Evolutionary conservation across 2,329 filamentous ascomycete species (phyloP), one percentile per base, ranked within the genome.

Genomic region (Colletotrichum siamense): DNA sequence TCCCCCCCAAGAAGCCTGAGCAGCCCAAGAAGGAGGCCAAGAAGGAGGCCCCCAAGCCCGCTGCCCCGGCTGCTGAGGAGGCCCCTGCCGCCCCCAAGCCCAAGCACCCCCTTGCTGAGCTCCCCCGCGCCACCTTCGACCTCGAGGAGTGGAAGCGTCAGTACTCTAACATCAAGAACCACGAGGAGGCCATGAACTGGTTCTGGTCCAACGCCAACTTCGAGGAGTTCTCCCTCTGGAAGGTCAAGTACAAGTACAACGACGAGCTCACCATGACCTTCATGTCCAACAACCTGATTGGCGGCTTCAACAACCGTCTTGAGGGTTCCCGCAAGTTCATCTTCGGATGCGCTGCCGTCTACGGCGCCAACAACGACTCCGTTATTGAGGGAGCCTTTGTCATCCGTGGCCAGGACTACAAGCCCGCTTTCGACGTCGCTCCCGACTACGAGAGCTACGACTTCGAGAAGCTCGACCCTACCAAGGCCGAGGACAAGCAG

Each of bases 261-360:
- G 93, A 98, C 78, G 97, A 99, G 93, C 92, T 99, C 81, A 98
- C 95, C 84, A 90, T 97, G 88, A 95, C 94, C 84, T 99, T 99
- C 95, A 99, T 99, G 97, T 96, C 95, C 82, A 95, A 94, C 92
- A 99, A 99, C 93, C 90, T 99, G 87, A 96, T 99, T 86, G 96
- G 95, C 88, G 97, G 97, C 86, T 98, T 99, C 93, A 98, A 98
- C 90, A 92, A 93, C 87, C 97, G 97, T 91, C 95, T 99, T 77
- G 97, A 99, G 92, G 97, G 86, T 79, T 98, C 95, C 85, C 96
- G 97, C 91, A 99, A 99, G 94, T 98, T 95, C 92, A 88, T 99
- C 85, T 99, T 99, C 89, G 97, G 97, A 82, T 93, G 91, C 83
- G 92, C 93, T 82, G 96, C 95, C 81, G 97, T 99, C 81, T 99